These are phyloP conservation scores for Senna siamea DNA, from an alignment of 306 rosid species.

Conservation along the genomic window DNA sequence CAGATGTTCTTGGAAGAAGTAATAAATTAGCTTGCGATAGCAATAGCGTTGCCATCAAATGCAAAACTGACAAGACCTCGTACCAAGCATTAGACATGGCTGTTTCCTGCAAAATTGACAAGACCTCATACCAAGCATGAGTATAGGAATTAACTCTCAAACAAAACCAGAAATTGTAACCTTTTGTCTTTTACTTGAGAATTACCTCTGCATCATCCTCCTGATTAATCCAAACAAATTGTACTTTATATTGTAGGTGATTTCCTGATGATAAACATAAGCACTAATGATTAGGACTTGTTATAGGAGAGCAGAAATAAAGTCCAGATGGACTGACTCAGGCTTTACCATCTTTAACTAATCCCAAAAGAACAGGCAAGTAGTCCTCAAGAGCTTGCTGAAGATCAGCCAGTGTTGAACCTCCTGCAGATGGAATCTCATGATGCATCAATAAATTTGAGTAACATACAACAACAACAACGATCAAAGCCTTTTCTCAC, in stretches of 20 bases:
- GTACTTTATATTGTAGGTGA: slow-evolving; percentile 88
- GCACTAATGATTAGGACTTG: slow-evolving; percentile 32
- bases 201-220: slow-evolving; percentile 91
- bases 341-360: slow-evolving; percentile 86
- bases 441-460: slow-evolving; percentile 42
- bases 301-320: slow-evolving; percentile 33
- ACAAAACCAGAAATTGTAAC: not conserved
- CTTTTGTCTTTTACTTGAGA: not conserved
- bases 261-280: slow-evolving; percentile 64
- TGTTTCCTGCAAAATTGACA: slow-evolving; percentile 98
- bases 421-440: slow-evolving; percentile 64
- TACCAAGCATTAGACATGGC: slow-evolving; percentile 86
- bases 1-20: slow-evolving; percentile 92
- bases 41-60: slow-evolving; percentile 87
- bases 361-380: slow-evolving; percentile 90
- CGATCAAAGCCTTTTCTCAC: too few species aligned
- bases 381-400: slow-evolving; percentile 91
- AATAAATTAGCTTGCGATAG: slow-evolving; percentile 87
- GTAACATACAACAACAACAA: too few species aligned
- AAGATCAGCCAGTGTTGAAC: slow-evolving; percentile 89
- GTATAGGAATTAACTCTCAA: slow-evolving; percentile 36
- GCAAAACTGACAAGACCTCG: slow-evolving; percentile 95
- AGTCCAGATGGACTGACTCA: slow-evolving; percentile 23
- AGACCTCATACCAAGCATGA: slow-evolving; percentile 92
- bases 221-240: slow-evolving; percentile 90